Evolutionary conservation across 768 basidiomycete genomes (phyloP), one percentile per base, ranked within the genome.

Genomic region (Suillus variegatus): DNA sequence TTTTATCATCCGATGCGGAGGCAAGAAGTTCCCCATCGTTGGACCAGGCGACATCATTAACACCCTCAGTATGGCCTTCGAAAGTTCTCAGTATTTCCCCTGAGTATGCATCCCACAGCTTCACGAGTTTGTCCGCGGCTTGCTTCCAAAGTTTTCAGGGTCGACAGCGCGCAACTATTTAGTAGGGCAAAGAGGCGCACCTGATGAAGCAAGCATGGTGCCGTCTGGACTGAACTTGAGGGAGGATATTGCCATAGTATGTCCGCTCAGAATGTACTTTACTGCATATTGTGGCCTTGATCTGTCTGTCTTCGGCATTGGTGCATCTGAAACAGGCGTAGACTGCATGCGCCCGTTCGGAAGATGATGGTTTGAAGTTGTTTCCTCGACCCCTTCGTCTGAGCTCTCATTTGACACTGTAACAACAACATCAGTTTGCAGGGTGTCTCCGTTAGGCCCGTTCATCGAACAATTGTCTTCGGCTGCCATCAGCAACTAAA

Each of bases 1-100:
- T 91, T 70, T 92, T 91, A 77, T 99, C 97, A 75, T 99, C 97
- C 5, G 94, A 97, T 0, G 94, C 95, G 47, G 94, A 94, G 1
- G 97, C 95, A 43, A 99, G 77, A 72, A 89, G 91, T 63, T 90
- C 85, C 28, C 88, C 89, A 73, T 97, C 92, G 63, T 79, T 79
- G 0, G 95, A 93, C 92, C 95, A 97, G 20, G 94, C 91, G 66
- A 98, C 79, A 72, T 97, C 94, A 56, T 94, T 95, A 66, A 99
- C 88, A 2, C 97, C 97, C 74, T 89, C 84, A 8, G 82, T 82
- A 72, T 95, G 93, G 3, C 92, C 92, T 67, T 83, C 78, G 44
- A 92, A 80, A 2, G 92, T 95, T 63, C 85, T 85, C 54, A 91
- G 79, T 68, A 92, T 87, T 69, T 89, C 84, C 6, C 93, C 91